These are phyloP conservation scores for Keithomyces neogunnii DNA, from an alignment of 2,329 filamentous ascomycete genomes.

Conservation along the genomic window DNA sequence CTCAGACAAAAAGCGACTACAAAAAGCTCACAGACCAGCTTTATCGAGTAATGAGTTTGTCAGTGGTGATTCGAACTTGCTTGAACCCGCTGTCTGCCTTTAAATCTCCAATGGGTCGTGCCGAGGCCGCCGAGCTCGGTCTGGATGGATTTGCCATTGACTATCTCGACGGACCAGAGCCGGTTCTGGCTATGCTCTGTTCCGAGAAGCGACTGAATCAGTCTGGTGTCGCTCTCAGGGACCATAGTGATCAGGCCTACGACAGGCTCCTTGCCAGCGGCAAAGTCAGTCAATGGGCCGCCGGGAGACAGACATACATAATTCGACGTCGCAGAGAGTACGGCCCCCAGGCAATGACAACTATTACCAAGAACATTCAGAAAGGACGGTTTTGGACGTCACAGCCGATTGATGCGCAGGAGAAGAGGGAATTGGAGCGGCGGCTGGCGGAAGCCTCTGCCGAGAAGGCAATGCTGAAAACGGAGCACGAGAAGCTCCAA, in stretches of 20 bases:
- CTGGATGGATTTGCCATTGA: slow-evolving; percentile 77
- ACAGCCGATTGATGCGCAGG: slow-evolving; percentile 61
- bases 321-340: slow-evolving; percentile 72
- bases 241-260: slow-evolving; percentile 60
- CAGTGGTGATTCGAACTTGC: slow-evolving; percentile 63
- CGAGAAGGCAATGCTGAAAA: slow-evolving; percentile 26
- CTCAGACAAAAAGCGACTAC: slow-evolving; percentile 68
- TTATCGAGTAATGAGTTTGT: slow-evolving; percentile 53
- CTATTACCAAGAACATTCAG: slow-evolving; percentile 52
- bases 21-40: slow-evolving; percentile 60
- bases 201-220: slow-evolving; percentile 59
- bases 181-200: slow-evolving; percentile 84
- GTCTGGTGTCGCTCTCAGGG: slow-evolving; percentile 54
- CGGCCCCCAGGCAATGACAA: slow-evolving; percentile 63
- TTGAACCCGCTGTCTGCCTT: slow-evolving; percentile 46
- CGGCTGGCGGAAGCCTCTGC: slow-evolving; percentile 35
- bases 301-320: slow-evolving; percentile 53
- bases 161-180: slow-evolving; percentile 68
- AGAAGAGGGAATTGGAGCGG: slow-evolving; percentile 52
- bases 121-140: slow-evolving; percentile 50
- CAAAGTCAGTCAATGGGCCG: slow-evolving; percentile 61
- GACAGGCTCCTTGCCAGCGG: slow-evolving; percentile 50
- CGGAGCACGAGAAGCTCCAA: slow-evolving; percentile 24
- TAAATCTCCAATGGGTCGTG: slow-evolving; percentile 40
- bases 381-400: slow-evolving; percentile 66